These are phyloP conservation scores for Lomentospora prolificans DNA, from an alignment of 2,329 filamentous ascomycete genomes.

Conservation along the genomic window DNA sequence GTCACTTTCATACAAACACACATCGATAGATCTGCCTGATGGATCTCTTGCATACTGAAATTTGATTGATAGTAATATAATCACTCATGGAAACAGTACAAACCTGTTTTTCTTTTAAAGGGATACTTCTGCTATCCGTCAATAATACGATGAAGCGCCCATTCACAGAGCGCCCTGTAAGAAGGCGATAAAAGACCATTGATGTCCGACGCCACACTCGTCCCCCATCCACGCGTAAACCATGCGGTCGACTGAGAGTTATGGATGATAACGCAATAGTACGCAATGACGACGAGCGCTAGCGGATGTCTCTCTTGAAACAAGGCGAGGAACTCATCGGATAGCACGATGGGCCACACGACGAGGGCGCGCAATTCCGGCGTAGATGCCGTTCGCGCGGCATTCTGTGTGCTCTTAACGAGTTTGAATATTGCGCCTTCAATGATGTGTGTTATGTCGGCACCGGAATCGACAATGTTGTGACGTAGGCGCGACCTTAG, in stretches of 20 bases:
- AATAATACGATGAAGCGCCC: background rate
- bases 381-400: background rate
- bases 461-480: background rate
- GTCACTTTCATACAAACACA: too few species aligned
- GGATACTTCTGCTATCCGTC: too few species aligned
- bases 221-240: background rate
- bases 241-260: background rate
- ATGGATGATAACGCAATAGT: background rate
- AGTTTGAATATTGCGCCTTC: background rate
- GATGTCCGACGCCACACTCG: background rate
- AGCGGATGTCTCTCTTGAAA: background rate
- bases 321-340: background rate
- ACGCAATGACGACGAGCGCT: background rate
- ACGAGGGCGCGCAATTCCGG: background rate
- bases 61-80: background rate
- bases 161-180: background rate
- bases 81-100: too few species aligned
- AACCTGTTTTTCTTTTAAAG: too few species aligned
- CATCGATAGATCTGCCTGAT: too few species aligned
- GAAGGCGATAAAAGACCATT: background rate
- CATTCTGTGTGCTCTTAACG: background rate
- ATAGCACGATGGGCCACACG: background rate
- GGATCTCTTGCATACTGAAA: too few species aligned
- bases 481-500: background rate
- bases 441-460: background rate